A percentile compares a stretch with the other conserved stretches of the same genome.
Conservation (phyloP, 164 flowering plant species). For the Protea cynaroides region DNA sequence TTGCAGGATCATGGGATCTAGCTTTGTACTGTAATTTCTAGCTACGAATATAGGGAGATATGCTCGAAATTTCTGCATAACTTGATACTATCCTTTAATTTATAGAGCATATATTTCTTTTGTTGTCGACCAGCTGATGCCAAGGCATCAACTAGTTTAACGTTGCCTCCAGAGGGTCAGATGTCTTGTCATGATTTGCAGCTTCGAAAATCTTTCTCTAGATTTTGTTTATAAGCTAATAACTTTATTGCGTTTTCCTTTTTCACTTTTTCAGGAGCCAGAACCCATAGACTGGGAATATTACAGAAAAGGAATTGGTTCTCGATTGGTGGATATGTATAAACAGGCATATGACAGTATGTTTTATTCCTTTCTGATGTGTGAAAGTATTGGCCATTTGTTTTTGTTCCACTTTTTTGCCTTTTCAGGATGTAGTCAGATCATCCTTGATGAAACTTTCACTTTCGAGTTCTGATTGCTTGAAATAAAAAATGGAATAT, state of each 20-base stretch:
- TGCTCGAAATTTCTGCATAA: not conserved
- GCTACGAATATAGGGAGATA: too few relatives aligned
- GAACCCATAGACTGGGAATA: conserved; percentile 98
- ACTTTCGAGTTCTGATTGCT: not conserved
- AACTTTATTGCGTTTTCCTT: too few relatives aligned
- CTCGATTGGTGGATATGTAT: conserved; percentile 90
- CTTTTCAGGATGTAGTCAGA: not conserved
- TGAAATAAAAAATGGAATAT: too few relatives aligned
- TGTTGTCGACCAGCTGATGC: too few relatives aligned
- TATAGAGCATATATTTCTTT: too few relatives aligned
- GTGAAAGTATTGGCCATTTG: not conserved
- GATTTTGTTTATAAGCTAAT: too few relatives aligned
- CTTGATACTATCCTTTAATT: not conserved
- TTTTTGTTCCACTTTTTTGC: not conserved
- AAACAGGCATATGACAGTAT: conserved; percentile 90
- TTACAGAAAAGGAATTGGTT: conserved; percentile 89
- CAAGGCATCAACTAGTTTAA: too few relatives aligned
- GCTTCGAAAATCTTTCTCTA: too few relatives aligned
- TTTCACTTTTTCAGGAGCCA: conserved; percentile 61
- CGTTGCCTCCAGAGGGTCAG: too few relatives aligned
- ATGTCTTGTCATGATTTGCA: too few relatives aligned
- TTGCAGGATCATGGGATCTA: too few relatives aligned
- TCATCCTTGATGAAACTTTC: not conserved
- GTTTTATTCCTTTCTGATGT: conserved; percentile 13
- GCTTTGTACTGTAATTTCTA: too few relatives aligned